phyloP scores from a whole-genome alignment of 1,284 basidiomycete genomes.

The Pyrrhoderma lamaoense region DNA sequence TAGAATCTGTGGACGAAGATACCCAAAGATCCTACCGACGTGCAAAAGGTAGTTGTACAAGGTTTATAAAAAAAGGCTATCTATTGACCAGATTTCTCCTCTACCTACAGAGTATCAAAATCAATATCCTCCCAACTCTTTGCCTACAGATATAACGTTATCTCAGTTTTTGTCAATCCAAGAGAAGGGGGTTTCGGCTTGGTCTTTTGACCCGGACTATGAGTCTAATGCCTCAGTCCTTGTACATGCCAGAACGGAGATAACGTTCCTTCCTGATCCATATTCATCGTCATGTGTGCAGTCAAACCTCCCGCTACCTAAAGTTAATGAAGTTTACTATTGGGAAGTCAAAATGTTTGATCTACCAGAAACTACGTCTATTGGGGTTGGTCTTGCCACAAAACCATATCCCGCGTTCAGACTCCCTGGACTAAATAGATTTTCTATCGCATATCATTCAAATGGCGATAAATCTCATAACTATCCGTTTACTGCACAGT shows the following conservation, averaged over 20 bases:
- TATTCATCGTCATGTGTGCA: constrained; percentile 89
- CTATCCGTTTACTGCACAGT: constrained; percentile 86
- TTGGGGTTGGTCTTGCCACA: constrained; percentile 86
- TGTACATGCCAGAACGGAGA: constrained; percentile 89
- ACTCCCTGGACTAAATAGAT: constrained; percentile 80
- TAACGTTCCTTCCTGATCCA: constrained; percentile 93
- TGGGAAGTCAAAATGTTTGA: constrained; percentile 99
- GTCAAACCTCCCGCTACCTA: constrained; percentile 90
- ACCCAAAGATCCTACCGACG: constrained; percentile 70
- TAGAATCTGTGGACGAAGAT: constrained; percentile 72
- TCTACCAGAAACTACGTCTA: constrained; percentile 75
- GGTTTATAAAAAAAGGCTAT: constrained; percentile 13
- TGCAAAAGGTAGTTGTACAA: constrained; percentile 68
- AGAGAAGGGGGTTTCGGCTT: constrained; percentile 95
- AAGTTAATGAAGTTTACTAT: constrained; percentile 96
- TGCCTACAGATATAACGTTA: constrained; percentile 91
- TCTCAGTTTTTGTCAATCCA: constrained; percentile 97
- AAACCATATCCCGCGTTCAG: constrained; percentile 94
- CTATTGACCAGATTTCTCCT: constrained; percentile 6
- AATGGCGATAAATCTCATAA: constrained; percentile 98
- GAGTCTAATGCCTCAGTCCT: constrained; percentile 86
- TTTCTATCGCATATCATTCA: constrained; percentile 95
- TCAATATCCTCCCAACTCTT: constrained; percentile 88
- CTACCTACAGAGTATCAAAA: constrained; percentile 68
- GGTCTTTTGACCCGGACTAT: constrained; percentile 96